phyloP scores from a whole-genome alignment of 495 filamentous ascomycete species.

The Penicillium samsonianum region DNA sequence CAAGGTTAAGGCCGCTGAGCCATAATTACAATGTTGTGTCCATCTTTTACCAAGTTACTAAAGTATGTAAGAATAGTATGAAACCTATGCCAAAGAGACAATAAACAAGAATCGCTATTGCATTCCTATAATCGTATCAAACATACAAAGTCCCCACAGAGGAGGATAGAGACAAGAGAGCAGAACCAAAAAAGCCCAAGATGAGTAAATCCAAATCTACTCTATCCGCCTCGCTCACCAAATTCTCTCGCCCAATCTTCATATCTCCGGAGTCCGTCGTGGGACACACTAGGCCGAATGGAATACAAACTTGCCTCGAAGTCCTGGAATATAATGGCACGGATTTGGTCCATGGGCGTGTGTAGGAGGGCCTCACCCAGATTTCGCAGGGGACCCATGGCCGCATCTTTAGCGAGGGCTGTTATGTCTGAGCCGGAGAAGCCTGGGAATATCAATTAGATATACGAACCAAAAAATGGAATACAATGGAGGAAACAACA shows the following conservation, averaged over 20 bases:
- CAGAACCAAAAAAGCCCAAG: background rate
- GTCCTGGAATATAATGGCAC: slow-evolving; percentile 79
- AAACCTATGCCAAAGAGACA: no score
- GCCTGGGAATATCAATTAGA: slow-evolving; percentile 50
- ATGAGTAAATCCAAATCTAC: background rate
- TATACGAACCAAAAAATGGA: background rate
- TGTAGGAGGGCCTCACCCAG: slow-evolving; percentile 87
- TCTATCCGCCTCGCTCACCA: slow-evolving; percentile 82
- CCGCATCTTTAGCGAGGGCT: slow-evolving; percentile 94
- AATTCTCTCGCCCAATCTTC: slow-evolving; percentile 94
- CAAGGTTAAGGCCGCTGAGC: no score
- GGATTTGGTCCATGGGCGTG: slow-evolving; percentile 91
- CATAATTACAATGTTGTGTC: no score
- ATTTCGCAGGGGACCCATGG: slow-evolving; percentile 93
- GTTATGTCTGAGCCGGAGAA: slow-evolving; percentile 98
- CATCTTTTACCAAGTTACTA: no score
- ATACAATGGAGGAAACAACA: slow-evolving; percentile 16
- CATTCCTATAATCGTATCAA: slow-evolving; percentile 1
- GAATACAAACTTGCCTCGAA: slow-evolving; percentile 82
- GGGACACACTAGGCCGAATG: slow-evolving; percentile 89
- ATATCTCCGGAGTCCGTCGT: slow-evolving; percentile 77
- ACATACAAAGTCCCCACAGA: background rate
- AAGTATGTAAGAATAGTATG: no score
- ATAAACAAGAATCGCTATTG: background rate
- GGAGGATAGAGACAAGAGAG: slow-evolving; percentile 2